Evolutionary conservation across 352 stramenopile genomes (phyloP).

Genomic region (Globisporangium paddicum): DNA sequence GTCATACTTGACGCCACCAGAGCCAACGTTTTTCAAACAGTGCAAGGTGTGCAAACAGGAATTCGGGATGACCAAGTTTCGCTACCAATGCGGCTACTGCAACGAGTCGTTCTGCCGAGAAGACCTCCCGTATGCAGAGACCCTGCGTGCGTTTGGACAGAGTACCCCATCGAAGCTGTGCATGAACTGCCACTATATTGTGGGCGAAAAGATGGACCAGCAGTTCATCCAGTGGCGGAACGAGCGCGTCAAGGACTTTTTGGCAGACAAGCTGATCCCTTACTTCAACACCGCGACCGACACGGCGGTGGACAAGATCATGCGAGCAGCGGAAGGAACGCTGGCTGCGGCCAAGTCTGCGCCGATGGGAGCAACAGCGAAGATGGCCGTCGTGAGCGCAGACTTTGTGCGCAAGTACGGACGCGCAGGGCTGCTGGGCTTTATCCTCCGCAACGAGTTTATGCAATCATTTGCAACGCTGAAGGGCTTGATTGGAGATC

Average conservation of each 20-base stretch:
- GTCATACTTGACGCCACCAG: slow-evolving; percentile 51
- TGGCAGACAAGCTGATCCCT: slow-evolving; percentile 51
- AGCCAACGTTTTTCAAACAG: slow-evolving; percentile 47
- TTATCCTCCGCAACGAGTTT: slow-evolving; percentile 86
- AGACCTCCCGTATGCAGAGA: slow-evolving; percentile 50
- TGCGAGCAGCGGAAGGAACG: slow-evolving; percentile 73
- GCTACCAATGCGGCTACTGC: slow-evolving; percentile 82
- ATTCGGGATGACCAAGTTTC: slow-evolving; percentile 83
- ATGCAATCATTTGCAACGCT: slow-evolving; percentile 87
- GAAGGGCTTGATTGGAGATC: slow-evolving; percentile 71
- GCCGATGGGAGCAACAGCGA: slow-evolving; percentile 74
- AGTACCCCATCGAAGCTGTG: slow-evolving; percentile 57
- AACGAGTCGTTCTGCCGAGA: slow-evolving; percentile 75
- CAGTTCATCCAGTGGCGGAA: slow-evolving; percentile 76
- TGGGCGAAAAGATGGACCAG: slow-evolving; percentile 72
- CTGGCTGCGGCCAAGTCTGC: slow-evolving; percentile 72
- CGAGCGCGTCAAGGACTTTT: slow-evolving; percentile 75
- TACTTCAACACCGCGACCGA: slow-evolving; percentile 81
- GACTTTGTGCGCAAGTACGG: slow-evolving; percentile 86
- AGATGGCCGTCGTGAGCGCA: slow-evolving; percentile 81
- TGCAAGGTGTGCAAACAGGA: slow-evolving; percentile 68
- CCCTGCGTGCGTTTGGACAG: slow-evolving; percentile 66
- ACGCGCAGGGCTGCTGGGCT: slow-evolving; percentile 66
- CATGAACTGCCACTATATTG: slow-evolving; percentile 60
- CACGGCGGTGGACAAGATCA: slow-evolving; percentile 82